Evolutionary conservation across 2,329 filamentous ascomycete genomes (phyloP), one percentile per base, ranked within the genome.

Genomic region (Ceratocystis destructans): DNA sequence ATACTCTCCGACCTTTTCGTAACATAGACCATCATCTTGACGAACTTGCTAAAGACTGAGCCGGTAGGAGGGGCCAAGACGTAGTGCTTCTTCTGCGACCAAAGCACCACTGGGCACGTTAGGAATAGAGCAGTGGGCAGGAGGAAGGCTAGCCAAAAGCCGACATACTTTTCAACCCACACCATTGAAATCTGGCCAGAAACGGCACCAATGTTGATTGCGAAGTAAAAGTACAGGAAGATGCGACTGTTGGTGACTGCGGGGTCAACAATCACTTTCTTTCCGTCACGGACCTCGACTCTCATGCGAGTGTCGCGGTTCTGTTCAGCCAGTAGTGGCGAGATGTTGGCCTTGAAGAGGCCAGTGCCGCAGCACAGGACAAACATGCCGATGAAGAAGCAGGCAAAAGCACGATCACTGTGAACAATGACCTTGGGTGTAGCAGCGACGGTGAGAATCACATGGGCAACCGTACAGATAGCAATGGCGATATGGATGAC

Each of bases 271-370:
- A 90, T 87, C 69, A 89, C 85, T 22, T 84, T 84, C 75, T 88
- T 81, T 65, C 87, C 87, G 17, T 76, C 75, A 50, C 78, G 76
- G 1, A 78, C 80, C 70, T 82, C 78, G 65, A 89, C 79, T 62
- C 79, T 80, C 69, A 84, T 80, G 68, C 79, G 81, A 3, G 78
- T 80, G 67, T 84, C 81, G 44, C 78, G 79, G 73, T 87, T 86
- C 74, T 90, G 87, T 71, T 90, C 87, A 22, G 86, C 86, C 66
- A 90, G 82, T 20, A 89, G 77, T 0, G 87, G 85, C 0, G 86
- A 85, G 55, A 92, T 87, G 72, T 92, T 92, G 69, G 86, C 83
- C 78, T 92, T 93, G 82, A 92, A 90, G 71, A 89, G 87, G 69
- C 88, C 88, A 1, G 87, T 89, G 55, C 88, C 88, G 37, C 89